A percentile compares a stretch with the other conserved stretches of the same genome.
phyloP scores from a whole-genome alignment of 257 asterid species.

The Jacaranda copaia region DNA sequence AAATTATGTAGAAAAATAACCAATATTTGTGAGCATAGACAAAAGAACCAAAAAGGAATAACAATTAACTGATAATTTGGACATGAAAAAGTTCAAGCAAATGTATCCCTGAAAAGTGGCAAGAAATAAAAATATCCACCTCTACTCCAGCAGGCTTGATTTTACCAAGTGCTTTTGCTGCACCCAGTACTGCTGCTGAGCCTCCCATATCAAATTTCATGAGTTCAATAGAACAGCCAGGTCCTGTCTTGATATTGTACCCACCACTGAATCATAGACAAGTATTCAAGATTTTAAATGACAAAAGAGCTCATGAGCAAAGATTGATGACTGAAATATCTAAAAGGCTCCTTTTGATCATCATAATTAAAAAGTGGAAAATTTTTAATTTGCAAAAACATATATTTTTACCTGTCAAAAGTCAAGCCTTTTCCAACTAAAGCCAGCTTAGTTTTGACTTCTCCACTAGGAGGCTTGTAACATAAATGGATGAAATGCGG shows the following conservation, averaged over 20 bases:
- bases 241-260: constrained; percentile 96
- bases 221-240: constrained; percentile 86
- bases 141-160: constrained; percentile 96
- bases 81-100: neutral
- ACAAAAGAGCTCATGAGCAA: neutral
- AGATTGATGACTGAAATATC: neutral
- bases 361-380: neutral
- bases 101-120: neutral
- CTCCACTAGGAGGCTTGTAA: constrained; percentile 85
- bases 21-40: neutral
- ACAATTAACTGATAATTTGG: neutral
- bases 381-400: neutral
- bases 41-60: neutral
- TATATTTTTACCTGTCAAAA: constrained; percentile 76
- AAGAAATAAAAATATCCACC: constrained; percentile 46
- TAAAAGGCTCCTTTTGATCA: neutral
- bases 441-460: constrained; percentile 83
- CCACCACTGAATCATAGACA: constrained; percentile 73
- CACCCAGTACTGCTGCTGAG: constrained; percentile 97
- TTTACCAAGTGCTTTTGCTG: constrained; percentile 96
- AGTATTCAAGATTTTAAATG: constrained; percentile 16
- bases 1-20: constrained; percentile 1
- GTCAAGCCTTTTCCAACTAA: constrained; percentile 99
- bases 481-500: constrained; percentile 93
- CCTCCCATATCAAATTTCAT: constrained; percentile 99